Evolutionary conservation across 495 filamentous ascomycete species (phyloP), one percentile per base, ranked within the genome.

Genomic region (Neurospora africana): DNA sequence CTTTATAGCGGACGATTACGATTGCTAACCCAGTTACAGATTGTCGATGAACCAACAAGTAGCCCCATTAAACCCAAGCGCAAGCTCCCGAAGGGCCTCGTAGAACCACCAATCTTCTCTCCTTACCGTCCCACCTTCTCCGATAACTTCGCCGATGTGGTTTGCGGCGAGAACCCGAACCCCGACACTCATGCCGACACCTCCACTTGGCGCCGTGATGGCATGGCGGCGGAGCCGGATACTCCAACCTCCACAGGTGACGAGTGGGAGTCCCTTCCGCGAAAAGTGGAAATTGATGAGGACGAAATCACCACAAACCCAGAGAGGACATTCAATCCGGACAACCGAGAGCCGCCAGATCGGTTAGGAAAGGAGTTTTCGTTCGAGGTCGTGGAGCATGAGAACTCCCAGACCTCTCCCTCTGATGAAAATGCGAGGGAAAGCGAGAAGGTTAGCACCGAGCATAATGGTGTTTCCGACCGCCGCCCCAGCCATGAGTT

Each of bases 401-500:
- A 65, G 53, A 19, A 19, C 27, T 65, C 53, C 6, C 27, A 33
- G 53, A 30, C 27, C 27, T 1, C 9, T 9, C 3, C 53, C 7
- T 65, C 53, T 8, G 53, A 33, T 65, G 53, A 19, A 8, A 65
- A 0, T 58, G 47, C 0, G 1, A 33, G 7, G 15, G 53, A 33
- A 33, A 17, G 3, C 0, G 15, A 65, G 15, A 65, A 65, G 53
- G 2, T 15, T 1, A 23, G 21, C 23, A 27, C 21, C 4, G 47
- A 58, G 47, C 47, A 58, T 0, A 6, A 15, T 27, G 9, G 43
- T 65, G 21, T n/a, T 9, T 33, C 58, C 0, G 15, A 38, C 17
- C 21, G 35, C 53, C 23, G 27, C 33, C 15, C 53, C 6, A 68
- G 73, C 43, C 80, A 77, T 27, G 78, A 79, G 72, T 79, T 83